Evolutionary conservation across 352 stramenopile genomes (phyloP), one percentile per base, ranked within the genome.

Genomic region (Phytophthora parvispora): DNA sequence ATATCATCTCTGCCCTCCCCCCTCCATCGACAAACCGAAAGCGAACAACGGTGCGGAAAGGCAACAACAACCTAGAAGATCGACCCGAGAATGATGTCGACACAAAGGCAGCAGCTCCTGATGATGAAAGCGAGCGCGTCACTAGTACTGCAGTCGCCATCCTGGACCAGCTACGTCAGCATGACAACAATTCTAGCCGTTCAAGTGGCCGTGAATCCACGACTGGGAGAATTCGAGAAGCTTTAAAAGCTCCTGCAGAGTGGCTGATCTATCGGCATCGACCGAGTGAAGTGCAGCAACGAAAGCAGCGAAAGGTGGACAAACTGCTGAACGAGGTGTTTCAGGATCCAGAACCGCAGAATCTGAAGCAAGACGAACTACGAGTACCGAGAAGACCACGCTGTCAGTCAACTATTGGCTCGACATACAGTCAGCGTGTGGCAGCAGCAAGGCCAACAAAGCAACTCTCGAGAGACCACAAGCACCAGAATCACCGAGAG

Each of bases 261-360:
- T 92, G 84, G 84, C 64, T 92, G 24, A 84, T 92, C 53, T 81
- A 90, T 50, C 80, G 82, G 18, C 71, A 83, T 49, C 84, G 78
- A 15, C 28, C 60, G 12, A 86, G 86, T 27, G 62, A 67, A 38
- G 84, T 69, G 8, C 68, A 74, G 13, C 71, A 75, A 28, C 72
- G 84, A n/a, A 75, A 79, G 34, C 70, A 86, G 38, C 47, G 73
- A 7, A 75, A 84, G 25, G 64, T 83, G 15, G 73, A 90, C n/a
- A 75, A 84, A 32, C 67, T 88, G 57, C 62, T 92, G 9, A 29
- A 74, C 12, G 64, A 72, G 12, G 67, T 76, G 0, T 40, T 84
- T 10, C 59, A 64, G 25, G 42, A 70, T 22, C 18, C 45, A 4
- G 36, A 60, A 6, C 40, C 45, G 16, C 55, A 62, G 36, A 62